phyloP scores from a whole-genome alignment of 106 monocot genomes.

The Posidonia australis region DNA sequence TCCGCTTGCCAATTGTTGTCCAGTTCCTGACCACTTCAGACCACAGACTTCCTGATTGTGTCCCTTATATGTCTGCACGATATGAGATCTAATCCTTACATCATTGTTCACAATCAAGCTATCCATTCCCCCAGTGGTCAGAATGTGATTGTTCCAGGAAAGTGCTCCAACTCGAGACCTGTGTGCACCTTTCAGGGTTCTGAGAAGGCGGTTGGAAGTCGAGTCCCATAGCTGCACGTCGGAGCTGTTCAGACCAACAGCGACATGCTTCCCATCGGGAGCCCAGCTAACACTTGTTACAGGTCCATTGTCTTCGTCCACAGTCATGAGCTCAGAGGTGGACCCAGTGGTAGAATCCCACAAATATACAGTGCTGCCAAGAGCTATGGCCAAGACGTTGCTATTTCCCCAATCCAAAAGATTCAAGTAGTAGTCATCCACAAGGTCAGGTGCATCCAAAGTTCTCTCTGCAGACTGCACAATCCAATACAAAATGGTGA shows the following conservation, averaged over 20 bases:
- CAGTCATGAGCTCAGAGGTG: not conserved
- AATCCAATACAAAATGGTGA: not conserved
- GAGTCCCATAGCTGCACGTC: constrained; percentile 11
- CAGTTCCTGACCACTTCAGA: constrained; percentile 9
- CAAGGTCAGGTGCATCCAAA: constrained; percentile 4
- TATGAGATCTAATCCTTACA: constrained; percentile 4
- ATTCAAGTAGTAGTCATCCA: constrained; percentile 13
- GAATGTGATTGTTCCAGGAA: constrained; percentile 15
- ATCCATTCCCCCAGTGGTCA: constrained; percentile 11
- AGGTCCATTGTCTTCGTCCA: constrained; percentile 3
- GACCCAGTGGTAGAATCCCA: constrained; percentile 2
- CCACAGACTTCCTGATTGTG: constrained; percentile 7
- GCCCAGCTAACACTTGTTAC: constrained; percentile 13
- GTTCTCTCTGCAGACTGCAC: constrained; percentile 7
- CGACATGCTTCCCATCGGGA: constrained; percentile 6
- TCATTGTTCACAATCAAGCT: constrained; percentile 12
- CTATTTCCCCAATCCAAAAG: constrained; percentile 11
- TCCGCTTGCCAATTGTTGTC: constrained; percentile 12
- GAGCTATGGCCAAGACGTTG: constrained; percentile 14
- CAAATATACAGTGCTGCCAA: constrained; percentile 6
- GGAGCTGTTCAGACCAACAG: constrained; percentile 9
- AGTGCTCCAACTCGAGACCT: constrained; percentile 9
- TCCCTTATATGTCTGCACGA: constrained; percentile 8
- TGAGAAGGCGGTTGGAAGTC: not conserved
- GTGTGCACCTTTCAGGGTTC: constrained; percentile 5